Conservation (phyloP, 371 early-diverging fungal genomes). For the Mortierella sp. region DNA sequence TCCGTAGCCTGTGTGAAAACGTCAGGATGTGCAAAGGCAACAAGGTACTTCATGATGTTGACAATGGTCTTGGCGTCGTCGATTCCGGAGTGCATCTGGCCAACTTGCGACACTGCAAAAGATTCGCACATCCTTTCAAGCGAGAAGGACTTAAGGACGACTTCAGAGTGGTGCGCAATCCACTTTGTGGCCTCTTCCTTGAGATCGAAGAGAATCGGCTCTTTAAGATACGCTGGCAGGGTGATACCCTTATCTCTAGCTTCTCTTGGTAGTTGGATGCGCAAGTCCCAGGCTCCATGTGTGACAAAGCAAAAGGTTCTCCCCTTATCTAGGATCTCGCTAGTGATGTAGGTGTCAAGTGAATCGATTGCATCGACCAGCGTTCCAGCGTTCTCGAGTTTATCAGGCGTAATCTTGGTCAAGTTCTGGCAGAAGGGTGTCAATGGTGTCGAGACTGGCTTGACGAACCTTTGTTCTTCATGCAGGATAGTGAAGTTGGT, state of each 20-base stretch:
- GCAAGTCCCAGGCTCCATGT: slow-evolving; percentile 82
- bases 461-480: slow-evolving; percentile 72
- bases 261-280: slow-evolving; percentile 81
- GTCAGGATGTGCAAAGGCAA: slow-evolving; percentile 66
- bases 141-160: slow-evolving; percentile 66
- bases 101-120: slow-evolving; percentile 65
- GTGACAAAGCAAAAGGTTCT: slow-evolving; percentile 81
- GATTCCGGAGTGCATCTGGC: slow-evolving; percentile 69
- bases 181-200: slow-evolving; percentile 78
- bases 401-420: slow-evolving; percentile 74
- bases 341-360: slow-evolving; percentile 71
- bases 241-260: slow-evolving; percentile 76
- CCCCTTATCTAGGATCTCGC: slow-evolving; percentile 66
- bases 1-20: slow-evolving; percentile 79
- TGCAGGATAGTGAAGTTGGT: slow-evolving; percentile 64
- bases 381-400: slow-evolving; percentile 67
- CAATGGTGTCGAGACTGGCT: slow-evolving; percentile 74
- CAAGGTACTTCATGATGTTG: slow-evolving; percentile 67
- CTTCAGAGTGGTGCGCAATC: slow-evolving; percentile 75
- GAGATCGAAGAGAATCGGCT: slow-evolving; percentile 79
- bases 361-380: slow-evolving; percentile 70
- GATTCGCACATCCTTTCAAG: slow-evolving; percentile 74
- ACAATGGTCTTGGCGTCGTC: slow-evolving; percentile 75
- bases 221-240: slow-evolving; percentile 69
- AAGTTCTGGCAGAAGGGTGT: slow-evolving; percentile 75